A percentile compares a stretch with the other conserved stretches of the same genome.
phyloP scores from a whole-genome alignment of 2,329 filamentous ascomycete species.

The Alternaria tenuissima region DNA sequence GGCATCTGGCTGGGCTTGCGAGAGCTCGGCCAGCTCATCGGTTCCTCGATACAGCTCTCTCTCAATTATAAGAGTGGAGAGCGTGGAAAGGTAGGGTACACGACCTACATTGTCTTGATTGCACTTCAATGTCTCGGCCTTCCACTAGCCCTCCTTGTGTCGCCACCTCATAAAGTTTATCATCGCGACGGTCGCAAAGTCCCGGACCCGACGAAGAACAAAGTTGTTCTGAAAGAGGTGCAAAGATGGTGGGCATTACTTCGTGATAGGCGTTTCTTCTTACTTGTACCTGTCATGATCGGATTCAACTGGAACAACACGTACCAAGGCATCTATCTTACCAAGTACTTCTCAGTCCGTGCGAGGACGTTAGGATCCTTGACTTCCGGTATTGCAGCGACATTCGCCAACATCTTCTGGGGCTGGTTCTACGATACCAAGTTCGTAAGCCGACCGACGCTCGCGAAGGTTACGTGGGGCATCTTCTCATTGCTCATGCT shows the following conservation, averaged over 20 bases:
- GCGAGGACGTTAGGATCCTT: constrained; percentile 58
- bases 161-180: constrained; percentile 57
- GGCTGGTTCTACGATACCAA: constrained; percentile 61
- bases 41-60: constrained; percentile 60
- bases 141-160: constrained; percentile 56
- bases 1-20: constrained; percentile 64
- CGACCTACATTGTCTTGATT: constrained; percentile 52
- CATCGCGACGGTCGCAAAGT: constrained; percentile 51
- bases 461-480: constrained; percentile 56
- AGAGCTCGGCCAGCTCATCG: constrained; percentile 63
- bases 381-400: constrained; percentile 57
- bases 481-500: constrained; percentile 56
- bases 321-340: constrained; percentile 62
- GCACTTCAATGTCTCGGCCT: constrained; percentile 58
- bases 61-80: constrained; percentile 57
- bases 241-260: constrained; percentile 52
- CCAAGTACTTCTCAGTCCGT: constrained; percentile 62
- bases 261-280: constrained; percentile 56
- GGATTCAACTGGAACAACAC: constrained; percentile 62
- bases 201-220: constrained; percentile 47
- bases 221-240: constrained; percentile 50
- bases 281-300: constrained; percentile 60
- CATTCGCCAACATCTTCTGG: constrained; percentile 58
- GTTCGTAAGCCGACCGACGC: constrained; percentile 49
- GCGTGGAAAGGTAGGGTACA: constrained; percentile 58